phyloP scores from a whole-genome alignment of 1,284 basidiomycete genomes.

The Sphaerobolus stellatus region DNA sequence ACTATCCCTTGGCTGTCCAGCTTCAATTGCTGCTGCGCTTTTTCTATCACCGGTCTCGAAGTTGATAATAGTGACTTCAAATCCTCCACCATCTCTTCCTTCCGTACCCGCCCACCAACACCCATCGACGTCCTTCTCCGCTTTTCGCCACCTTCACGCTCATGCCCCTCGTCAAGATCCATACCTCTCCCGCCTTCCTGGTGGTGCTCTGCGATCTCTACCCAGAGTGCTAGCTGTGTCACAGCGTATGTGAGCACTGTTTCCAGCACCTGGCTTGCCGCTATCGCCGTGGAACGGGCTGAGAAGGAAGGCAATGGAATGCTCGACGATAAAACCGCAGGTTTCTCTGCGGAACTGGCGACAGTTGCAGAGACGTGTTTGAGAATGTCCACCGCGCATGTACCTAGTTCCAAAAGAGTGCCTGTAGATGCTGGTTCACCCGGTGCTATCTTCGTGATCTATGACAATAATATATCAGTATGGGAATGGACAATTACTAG shows the following conservation, averaged over 20 bases:
- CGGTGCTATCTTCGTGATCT: slow-evolving; percentile 80
- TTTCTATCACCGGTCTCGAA: slow-evolving; percentile 57
- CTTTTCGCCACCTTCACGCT: slow-evolving; percentile 14
- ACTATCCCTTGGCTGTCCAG: slow-evolving; percentile 15
- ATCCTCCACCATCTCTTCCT: slow-evolving; percentile 76
- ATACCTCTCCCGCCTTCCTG: slow-evolving; percentile 40
- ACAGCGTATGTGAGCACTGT: slow-evolving; percentile 69
- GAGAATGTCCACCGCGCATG: slow-evolving; percentile 68
- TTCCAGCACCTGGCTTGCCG: slow-evolving; percentile 64
- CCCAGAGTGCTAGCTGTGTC: slow-evolving; percentile 75
- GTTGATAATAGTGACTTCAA: slow-evolving; percentile 64
- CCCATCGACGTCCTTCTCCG: slow-evolving; percentile 42
- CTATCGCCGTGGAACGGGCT: slow-evolving; percentile 53
- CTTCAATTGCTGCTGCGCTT: slow-evolving; percentile 34
- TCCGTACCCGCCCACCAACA: slow-evolving; percentile 61
- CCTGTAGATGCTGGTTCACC: slow-evolving; percentile 78
- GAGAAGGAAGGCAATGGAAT: slow-evolving; percentile 4
- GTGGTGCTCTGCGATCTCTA: slow-evolving; percentile 59
- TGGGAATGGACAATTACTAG: not conserved
- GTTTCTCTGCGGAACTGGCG: slow-evolving; percentile 34
- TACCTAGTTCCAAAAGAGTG: slow-evolving; percentile 74
- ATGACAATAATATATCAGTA: slow-evolving; percentile 14
- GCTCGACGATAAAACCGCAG: slow-evolving; percentile 27
- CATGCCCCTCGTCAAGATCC: slow-evolving; percentile 42
- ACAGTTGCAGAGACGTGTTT: slow-evolving; percentile 56